These are phyloP conservation scores for Filobasidium floriforme DNA, from an alignment of 768 basidiomycete genomes.

Conservation along the genomic window DNA sequence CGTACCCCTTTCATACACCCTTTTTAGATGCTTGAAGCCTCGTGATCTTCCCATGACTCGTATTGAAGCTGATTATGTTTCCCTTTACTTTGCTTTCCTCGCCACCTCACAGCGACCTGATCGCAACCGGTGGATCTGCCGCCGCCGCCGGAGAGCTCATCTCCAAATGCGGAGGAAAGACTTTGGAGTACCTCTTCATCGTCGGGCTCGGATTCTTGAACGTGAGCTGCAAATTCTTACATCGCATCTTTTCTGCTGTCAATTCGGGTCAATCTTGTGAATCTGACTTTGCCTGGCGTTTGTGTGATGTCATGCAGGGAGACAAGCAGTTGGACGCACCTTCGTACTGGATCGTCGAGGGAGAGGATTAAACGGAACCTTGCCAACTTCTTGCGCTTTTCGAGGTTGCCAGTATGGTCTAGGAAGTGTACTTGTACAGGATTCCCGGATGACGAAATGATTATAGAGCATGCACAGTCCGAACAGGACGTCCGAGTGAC, in stretches of 20 bases:
- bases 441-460: too few relatives aligned
- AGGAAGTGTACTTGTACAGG: too few relatives aligned
- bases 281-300: neutral
- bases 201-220: constrained; percentile 55
- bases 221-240: constrained; percentile 36
- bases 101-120: constrained; percentile 56
- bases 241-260: constrained; percentile 49
- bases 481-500: too few relatives aligned
- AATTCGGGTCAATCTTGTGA: too few relatives aligned
- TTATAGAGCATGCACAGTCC: too few relatives aligned
- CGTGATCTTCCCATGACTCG: neutral
- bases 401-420: too few relatives aligned
- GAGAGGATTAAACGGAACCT: constrained; percentile 51
- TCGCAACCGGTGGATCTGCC: constrained; percentile 95
- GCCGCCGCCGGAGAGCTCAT: constrained; percentile 86
- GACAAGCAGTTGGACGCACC: constrained; percentile 73
- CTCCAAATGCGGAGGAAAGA: constrained; percentile 69
- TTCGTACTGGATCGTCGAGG: constrained; percentile 76
- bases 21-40: too few relatives aligned
- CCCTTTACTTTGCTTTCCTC: neutral
- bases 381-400: too few relatives aligned
- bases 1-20: neutral
- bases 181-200: constrained; percentile 89
- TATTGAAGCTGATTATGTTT: neutral
- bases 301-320: constrained; percentile 50